phyloP scores from a whole-genome alignment of 495 filamentous ascomycete species.

The Neurospora sp. region DNA sequence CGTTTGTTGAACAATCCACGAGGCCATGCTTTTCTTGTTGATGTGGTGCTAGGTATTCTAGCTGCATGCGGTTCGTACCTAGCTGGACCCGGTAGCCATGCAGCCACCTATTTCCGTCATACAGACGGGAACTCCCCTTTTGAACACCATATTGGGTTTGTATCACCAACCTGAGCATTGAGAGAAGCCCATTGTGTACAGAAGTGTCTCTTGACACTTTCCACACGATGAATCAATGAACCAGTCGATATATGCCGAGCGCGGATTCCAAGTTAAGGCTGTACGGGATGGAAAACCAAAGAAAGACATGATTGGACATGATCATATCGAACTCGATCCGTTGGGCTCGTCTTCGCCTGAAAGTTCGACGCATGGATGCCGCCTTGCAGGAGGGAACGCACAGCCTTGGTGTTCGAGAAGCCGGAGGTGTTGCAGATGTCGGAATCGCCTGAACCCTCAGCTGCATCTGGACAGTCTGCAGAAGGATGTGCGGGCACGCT shows the following conservation, averaged over 20 bases:
- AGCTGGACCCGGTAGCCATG: not conserved
- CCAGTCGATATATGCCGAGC: not conserved
- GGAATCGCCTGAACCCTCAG: not conserved
- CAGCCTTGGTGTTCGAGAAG: not conserved
- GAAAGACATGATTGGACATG: not conserved
- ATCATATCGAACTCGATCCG: not conserved
- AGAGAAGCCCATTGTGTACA: not conserved
- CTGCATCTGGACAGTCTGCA: not conserved
- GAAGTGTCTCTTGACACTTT: not conserved
- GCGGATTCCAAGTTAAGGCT: not conserved
- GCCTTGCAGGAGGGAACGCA: not conserved
- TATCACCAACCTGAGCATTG: not conserved
- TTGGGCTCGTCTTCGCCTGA: not conserved
- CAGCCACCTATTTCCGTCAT: not conserved
- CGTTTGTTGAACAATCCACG: not conserved
- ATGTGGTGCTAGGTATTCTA: not conserved
- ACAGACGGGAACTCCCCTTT: not conserved
- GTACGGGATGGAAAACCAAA: not conserved
- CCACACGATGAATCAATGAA: not conserved
- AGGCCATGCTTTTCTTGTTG: not conserved
- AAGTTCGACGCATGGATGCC: not conserved
- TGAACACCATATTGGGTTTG: not conserved
- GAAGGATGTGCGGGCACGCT: not conserved
- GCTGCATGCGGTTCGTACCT: not conserved
- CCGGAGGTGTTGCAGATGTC: not conserved